A percentile compares a stretch with the other conserved stretches of the same genome.
Evolutionary conservation across 352 stramenopile species (phyloP).

Genomic region (Phytophthora citricola): DNA sequence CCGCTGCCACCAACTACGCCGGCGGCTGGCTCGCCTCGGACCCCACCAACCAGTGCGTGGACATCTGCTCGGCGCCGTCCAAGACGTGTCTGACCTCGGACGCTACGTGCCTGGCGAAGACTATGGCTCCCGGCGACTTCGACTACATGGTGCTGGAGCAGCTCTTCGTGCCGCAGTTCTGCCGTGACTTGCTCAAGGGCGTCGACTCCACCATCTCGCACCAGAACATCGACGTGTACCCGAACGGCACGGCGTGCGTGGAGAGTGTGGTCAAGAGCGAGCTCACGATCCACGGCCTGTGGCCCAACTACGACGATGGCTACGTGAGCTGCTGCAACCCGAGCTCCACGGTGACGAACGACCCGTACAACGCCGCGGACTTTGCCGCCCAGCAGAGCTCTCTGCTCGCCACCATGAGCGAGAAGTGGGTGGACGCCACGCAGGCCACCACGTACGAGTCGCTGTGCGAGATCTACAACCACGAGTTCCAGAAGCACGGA

Average conservation of each 20-base stretch:
- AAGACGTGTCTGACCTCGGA: constrained; percentile 64
- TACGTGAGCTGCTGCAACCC: constrained; percentile 82
- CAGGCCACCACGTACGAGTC: constrained; percentile 59
- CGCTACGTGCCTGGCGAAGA: constrained; percentile 63
- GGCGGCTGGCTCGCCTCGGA: constrained; percentile 58
- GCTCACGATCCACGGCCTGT: constrained; percentile 79
- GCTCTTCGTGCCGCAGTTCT: constrained; percentile 84
- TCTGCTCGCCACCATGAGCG: constrained; percentile 64
- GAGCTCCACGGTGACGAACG: constrained; percentile 56
- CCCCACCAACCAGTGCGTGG: constrained; percentile 63
- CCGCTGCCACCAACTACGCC: constrained; percentile 58
- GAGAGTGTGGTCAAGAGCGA: constrained; percentile 51
- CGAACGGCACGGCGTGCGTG: constrained; percentile 59
- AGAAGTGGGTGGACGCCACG: constrained; percentile 76
- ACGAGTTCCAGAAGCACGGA: constrained; percentile 89
- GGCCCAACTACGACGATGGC: constrained; percentile 81
- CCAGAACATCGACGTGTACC: constrained; percentile 77
- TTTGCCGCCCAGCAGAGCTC: constrained; percentile 28
- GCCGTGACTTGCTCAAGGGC: constrained; percentile 72
- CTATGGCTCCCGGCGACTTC: constrained; percentile 64
- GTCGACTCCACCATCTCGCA: constrained; percentile 82
- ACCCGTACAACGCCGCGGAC: constrained; percentile 59
- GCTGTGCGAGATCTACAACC: constrained; percentile 84
- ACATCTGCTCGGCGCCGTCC: constrained; percentile 73
- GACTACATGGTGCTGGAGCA: constrained; percentile 86